Base-by-base conservation (phyloP, 1,284 basidiomycete species). In the Vanrija sp. region DNA sequence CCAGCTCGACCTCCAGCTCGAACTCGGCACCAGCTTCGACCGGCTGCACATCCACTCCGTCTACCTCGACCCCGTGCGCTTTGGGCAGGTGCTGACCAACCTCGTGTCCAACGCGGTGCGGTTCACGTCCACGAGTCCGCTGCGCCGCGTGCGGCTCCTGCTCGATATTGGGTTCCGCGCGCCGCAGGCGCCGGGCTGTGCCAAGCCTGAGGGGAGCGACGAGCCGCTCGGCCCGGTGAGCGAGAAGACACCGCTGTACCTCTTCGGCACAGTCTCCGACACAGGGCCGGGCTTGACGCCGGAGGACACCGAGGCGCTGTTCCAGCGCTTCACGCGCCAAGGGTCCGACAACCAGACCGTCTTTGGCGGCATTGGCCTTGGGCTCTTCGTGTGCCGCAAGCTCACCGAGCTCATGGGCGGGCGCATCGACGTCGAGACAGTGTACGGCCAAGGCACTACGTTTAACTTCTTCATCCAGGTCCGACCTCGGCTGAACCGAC, bases 361-460 rank as follows among this genome's bases (percentile, higher is more conserved):
- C 29, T 73, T 73, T 46, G 72, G 73, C 8, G 73, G 73, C 3
- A 64, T 60, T 5, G 72, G 72, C 6, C 60, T 75, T 5, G 73
- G 72, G 28, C 52, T 74, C 7, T 74, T 69, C 49, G 66, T 73
- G 10, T 71, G 67, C 43, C 54, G 68, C 44, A 66, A 70, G 49
- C 63, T 75, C 43, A 65, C 71, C 23, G 71, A 75, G 44, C 48
- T 69, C 28, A 69, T 75, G 69, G 72, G 73, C 21, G 73, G 73
- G 9, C 58, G 70, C 5, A 73, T 75, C 49, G 71, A 73, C 47
- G 72, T 73, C 21, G 63, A 61, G 7, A 63, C 57, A 21, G 56
- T 66, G 50, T 62, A 69, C 23, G 72, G 71, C 16, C 61, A 72
- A 58, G 73, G 73, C n/a, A 67, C 61, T 55, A 94, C 73, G 0